Conservation (phyloP, 257 asterid species). For the Scutellaria baicalensis region DNA sequence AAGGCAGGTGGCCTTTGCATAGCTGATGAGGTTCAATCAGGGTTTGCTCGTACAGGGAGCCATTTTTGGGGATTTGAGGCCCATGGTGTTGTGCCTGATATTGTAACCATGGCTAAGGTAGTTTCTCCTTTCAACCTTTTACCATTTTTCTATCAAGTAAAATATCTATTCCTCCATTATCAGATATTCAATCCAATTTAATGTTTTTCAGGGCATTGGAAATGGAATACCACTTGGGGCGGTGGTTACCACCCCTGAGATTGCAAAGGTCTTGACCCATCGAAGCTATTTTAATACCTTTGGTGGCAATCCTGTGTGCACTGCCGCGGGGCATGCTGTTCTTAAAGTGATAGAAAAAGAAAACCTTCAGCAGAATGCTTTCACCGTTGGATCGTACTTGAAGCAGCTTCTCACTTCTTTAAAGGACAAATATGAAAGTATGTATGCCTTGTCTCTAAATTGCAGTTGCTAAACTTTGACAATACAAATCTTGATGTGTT, state of each 20-base stretch:
- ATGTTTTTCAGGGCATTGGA: constrained; percentile 69
- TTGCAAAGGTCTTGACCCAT: constrained; percentile 60
- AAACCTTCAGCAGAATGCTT: constrained; percentile 77
- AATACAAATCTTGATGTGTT: neutral
- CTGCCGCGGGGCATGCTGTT: constrained; percentile 92
- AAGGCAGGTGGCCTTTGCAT: constrained; percentile 94
- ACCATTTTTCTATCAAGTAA: neutral
- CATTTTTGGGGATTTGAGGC: constrained; percentile 96
- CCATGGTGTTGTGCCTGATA: constrained; percentile 91
- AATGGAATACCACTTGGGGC: constrained; percentile 96
- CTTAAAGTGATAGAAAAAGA: constrained; percentile 79
- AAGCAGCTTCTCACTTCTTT: constrained; percentile 58
- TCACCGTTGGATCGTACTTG: constrained; percentile 62
- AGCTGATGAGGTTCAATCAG: constrained; percentile 96
- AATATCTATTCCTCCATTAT: neutral
- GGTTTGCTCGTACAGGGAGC: constrained; percentile 86
- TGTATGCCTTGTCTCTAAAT: constrained; percentile 28
- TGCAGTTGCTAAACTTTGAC: neutral
- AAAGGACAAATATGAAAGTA: constrained; percentile 71
- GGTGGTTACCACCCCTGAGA: constrained; percentile 81
- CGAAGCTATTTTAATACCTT: constrained; percentile 78
- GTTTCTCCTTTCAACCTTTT: neutral
- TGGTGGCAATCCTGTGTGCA: constrained; percentile 92
- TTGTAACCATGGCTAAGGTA: constrained; percentile 97
- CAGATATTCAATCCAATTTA: neutral